Percentiles rank a stretch among this genome's conserved stretches.
These are phyloP conservation scores for Turnera subulata DNA, from an alignment of 345 rosid species.

Conservation along the genomic window DNA sequence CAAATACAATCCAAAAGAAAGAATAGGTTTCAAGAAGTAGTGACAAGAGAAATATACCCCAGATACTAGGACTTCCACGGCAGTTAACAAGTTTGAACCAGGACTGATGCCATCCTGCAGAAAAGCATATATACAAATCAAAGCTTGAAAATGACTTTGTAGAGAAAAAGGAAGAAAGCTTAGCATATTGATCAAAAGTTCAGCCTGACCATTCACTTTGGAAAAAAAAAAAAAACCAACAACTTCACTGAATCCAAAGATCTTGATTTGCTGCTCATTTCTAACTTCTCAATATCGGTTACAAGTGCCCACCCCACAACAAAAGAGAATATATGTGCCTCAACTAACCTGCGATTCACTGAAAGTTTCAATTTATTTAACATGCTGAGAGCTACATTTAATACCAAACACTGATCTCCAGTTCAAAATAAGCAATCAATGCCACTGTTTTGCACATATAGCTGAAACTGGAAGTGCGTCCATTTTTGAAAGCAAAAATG, in stretches of 20 bases:
- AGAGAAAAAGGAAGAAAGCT: constrained; percentile 4
- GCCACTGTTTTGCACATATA: too few species aligned
- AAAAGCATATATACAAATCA: constrained; percentile 25
- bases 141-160: constrained; percentile 15
- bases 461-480: too few species aligned
- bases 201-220: constrained; percentile 77
- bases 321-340: constrained; percentile 96
- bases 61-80: constrained; percentile 86
- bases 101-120: constrained; percentile 83
- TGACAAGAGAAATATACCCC: constrained; percentile 57
- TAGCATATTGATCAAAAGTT: constrained; percentile 19
- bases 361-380: constrained; percentile 29
- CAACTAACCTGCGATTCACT: constrained; percentile 89
- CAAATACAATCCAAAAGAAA: too few species aligned
- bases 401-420: too few species aligned
- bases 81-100: constrained; percentile 88
- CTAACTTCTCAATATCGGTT: constrained; percentile 93
- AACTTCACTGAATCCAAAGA: constrained; percentile 68
- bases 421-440: too few species aligned
- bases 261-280: constrained; percentile 89
- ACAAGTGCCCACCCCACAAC: constrained; percentile 99
- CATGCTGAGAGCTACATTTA: constrained; percentile 15
- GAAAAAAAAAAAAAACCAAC: constrained; percentile 72
- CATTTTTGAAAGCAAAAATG: too few species aligned
- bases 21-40: neutral